phyloP scores from a whole-genome alignment of 2,329 filamentous ascomycete species.

The Chalara sp. region DNA sequence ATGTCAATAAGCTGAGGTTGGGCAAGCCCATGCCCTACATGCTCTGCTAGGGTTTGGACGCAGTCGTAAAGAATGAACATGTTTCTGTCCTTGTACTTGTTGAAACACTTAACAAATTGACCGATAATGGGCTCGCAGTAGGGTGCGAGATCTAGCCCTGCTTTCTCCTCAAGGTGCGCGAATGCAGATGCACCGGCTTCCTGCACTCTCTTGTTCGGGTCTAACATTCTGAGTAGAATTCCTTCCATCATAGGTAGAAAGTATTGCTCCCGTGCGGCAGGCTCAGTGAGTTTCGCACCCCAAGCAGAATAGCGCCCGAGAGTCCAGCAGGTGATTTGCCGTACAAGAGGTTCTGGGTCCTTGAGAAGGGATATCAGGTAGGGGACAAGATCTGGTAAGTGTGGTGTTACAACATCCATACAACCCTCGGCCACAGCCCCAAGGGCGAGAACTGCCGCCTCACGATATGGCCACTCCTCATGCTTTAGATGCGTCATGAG shows the following conservation, averaged over 20 bases:
- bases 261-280: conserved; percentile 62
- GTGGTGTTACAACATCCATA: conserved; percentile 80
- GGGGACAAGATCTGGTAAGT: conserved; percentile 82
- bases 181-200: conserved; percentile 95
- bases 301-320: conserved; percentile 88
- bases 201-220: conserved; percentile 96
- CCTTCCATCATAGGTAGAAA: conserved; percentile 98
- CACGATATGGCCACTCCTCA: conserved; percentile 82
- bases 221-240: conserved; percentile 88
- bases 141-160: conserved; percentile 70
- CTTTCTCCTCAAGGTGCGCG: conserved; percentile 91
- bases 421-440: conserved; percentile 95
- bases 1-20: conserved; percentile 72
- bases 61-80: conserved; percentile 99
- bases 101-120: conserved; percentile 89
- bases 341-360: conserved; percentile 81
- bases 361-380: conserved; percentile 77
- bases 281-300: conserved; percentile 70
- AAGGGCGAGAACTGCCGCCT: conserved; percentile 88
- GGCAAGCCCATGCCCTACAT: conserved; percentile 77
- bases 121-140: conserved; percentile 87
- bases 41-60: conserved; percentile 91
- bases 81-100: conserved; percentile 95
- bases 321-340: conserved; percentile 98
- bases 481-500: conserved; percentile 85